Evolutionary conservation across 2,329 filamentous ascomycete genomes (phyloP).

Genomic region (Blastomyces parvus): DNA sequence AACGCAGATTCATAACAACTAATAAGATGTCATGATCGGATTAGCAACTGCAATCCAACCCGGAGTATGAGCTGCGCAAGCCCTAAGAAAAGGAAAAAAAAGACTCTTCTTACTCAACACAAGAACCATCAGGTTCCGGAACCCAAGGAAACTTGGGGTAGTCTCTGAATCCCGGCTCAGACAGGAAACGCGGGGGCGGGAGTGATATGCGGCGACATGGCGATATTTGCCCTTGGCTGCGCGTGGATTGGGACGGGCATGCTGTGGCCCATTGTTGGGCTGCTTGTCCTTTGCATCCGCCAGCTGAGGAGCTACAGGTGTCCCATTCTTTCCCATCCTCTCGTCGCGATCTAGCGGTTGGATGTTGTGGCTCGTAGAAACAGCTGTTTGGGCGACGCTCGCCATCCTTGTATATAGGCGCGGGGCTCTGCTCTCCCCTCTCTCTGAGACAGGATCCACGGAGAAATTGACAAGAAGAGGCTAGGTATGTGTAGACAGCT

Average conservation of each 20-base stretch:
- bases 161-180: conserved; percentile 71
- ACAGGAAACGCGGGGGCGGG: conserved; percentile 60
- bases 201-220: conserved; percentile 83
- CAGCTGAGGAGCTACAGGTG: background rate
- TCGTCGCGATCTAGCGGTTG: conserved; percentile 6
- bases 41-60: background rate
- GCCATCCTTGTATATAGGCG: conserved; percentile 21
- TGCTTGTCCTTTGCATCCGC: background rate
- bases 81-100: too few species aligned
- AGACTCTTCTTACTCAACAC: conserved; percentile 58
- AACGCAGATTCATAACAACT: conserved; percentile 86
- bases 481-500: background rate
- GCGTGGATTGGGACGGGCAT: background rate
- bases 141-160: conserved; percentile 80
- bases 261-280: background rate
- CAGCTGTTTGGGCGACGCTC: conserved; percentile 23
- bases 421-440: background rate
- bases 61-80: background rate
- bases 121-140: conserved; percentile 92
- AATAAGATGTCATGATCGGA: conserved; percentile 5
- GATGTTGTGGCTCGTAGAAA: conserved; percentile 23
- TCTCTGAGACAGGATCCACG: background rate
- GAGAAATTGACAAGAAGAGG: background rate
- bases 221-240: conserved; percentile 61
- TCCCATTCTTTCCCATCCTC: background rate